Base-by-base conservation (phyloP, 1,284 basidiomycete species). In the Tylopilus sp. region DNA sequence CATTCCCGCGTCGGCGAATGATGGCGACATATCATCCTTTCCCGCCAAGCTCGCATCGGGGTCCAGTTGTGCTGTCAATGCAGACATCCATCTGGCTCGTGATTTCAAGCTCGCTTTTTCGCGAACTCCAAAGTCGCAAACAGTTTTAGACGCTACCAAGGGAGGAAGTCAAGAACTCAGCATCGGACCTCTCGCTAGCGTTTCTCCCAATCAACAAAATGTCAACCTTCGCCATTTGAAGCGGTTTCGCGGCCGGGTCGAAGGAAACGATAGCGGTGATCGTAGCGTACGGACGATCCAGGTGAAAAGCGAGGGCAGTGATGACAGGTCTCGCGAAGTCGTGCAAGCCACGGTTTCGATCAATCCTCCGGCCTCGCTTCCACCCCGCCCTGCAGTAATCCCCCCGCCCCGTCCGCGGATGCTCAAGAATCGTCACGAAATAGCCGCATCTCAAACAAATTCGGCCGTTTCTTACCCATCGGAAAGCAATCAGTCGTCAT, bases 151-250 rank as follows among this genome's bases (percentile, higher is more conserved):
- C 7, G 38, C 29, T n/a, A 36, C 44, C 18, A 36, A 17, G 4
- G 40, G 33, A 7, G 49, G n/a, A 18, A 52, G 44, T 11, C 49
- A 56, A 31, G 60, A 66, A 15, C 44, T 63, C 20, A 54, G 56
- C 31, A 56, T 68, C 15, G 56, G 56, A 21, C 64, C 67, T 15
- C 12, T 38, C 26, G 21, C 39, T 1, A 33, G 48, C 14, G 43
- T 64, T 9, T 68, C 67, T 2, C 64, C 64, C 3, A 45, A 65
- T 28, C 64, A 68, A 26, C 63, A 45, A 35, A 64, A 53, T 4
- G 61, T 64, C 3, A 66, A 66, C 45, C 61, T 66, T 31, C 67
- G 64, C 38, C 64, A 66, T 49, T 43, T 66, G 42, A 69, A 64
- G 35, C 57, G 52, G 12, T 52, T 52, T 40, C 66, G 60, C 21